Base-by-base conservation (phyloP, 2,329 filamentous ascomycete genomes). In the Pseudocercospora vitis region DNA sequence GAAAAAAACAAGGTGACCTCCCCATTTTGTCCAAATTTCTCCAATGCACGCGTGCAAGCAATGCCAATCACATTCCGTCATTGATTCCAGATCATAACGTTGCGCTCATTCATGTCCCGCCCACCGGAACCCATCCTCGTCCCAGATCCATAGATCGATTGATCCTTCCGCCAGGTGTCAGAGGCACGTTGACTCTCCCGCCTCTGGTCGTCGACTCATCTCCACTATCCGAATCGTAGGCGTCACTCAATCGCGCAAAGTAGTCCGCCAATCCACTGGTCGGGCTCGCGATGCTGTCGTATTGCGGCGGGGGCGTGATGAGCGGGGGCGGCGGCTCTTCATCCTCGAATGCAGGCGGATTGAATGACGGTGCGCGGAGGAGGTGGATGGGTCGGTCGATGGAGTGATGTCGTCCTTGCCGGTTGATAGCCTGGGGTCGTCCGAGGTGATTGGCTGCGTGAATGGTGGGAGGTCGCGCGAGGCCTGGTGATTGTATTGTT, bases 291-390 rank as follows among this genome's bases (percentile, higher is more conserved):
- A 95, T 88, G 3, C 80, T 78, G 55, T 92, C 88, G 68, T 96
- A 96, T 53, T 87, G 84, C 0, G 91, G 91, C 6, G 91, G 91
- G 1, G 91, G 91, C 0, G 90, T 95, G 59, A 88, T 77, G 12
- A 88, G 70, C 0, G 86, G 84, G 47, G 87, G 87, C 3, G 89
- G 88, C 0, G 88, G 85, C 4, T 84, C 80, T 49, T 95, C 87
- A 4, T 89, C 89, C 57, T 94, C 86, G 66, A 95, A 96, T 0
- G 89, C 83, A 0, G 91, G 91, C 1, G 91, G 91, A 55, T 91
- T 91, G 73, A 91, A 95, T 0, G 89, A 95, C 0, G 91, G 91
- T 4, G 84, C 81, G 19, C 91, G 85, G 26, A 95, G 73, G 2
- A 96, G 79, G 69, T 96, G 91, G 48, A 96, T 95, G 0, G 91